Evolutionary conservation across 164 flowering plant genomes (phyloP), one percentile per base, ranked within the genome.

Genomic region (Nelumbo lutea): DNA sequence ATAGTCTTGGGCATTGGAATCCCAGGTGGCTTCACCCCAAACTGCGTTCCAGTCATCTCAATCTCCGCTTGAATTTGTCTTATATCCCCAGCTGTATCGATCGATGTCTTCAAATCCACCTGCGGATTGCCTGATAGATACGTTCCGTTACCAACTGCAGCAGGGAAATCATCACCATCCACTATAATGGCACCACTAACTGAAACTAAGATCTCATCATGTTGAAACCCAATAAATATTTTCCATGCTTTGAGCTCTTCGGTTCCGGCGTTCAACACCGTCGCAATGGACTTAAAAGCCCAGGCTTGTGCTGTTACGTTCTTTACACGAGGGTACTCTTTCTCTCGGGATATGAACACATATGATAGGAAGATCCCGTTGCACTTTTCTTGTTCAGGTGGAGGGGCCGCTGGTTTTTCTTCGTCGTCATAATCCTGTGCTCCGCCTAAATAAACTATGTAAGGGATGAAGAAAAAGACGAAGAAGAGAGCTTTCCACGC

Each of bases 1-100:
- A 90, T 78, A 0, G 82, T 81, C 76, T 76, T 88, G 0, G 98
- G 98, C 97, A 93, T 87, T 0, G 96, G 96, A 4, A 73, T 51
- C 0, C 50, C 82, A 0, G 73, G 70, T 2, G 79, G 75, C 59
- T 72, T 78, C 14, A 87, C 61, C 2, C 98, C 97, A 62, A 93
- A 93, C 65, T 67, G 75, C 1, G 96, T 90, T 2, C 97, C 97
- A 0, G 67, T 79, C 1, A 93, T 65, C 15, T 71, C 74, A 4
- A 90, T 74, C 76, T 73, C 66, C 1, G 62, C 85, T 68, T 76
- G 56, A 74, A 90, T 90, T 77, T 90, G 91, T 27, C 27, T 66
- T 3, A 68, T 14, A 79, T 92, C 96, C 1, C 91, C 90, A 0
- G 96, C 96, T 0, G 96, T 92, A 0, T 88, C 90, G 7, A 86